Evolutionary conservation across 176 grass and related monocot genomes (phyloP).

Genomic region (Oryza brachyantha): DNA sequence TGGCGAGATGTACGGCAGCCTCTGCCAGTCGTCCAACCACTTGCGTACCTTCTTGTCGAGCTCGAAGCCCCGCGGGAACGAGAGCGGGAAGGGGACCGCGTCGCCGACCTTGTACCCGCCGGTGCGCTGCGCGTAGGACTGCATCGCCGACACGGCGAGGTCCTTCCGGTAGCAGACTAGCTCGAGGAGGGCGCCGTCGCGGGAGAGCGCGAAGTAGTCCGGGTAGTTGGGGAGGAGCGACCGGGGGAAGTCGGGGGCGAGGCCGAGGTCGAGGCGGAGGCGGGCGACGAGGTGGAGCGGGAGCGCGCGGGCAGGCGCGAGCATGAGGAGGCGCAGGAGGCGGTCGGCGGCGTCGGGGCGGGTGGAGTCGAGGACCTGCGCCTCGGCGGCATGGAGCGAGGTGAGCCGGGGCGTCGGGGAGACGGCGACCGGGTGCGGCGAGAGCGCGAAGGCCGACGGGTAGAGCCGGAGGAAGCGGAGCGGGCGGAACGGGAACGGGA

Average conservation of each 20-base stretch:
- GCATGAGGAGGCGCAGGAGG: constrained; percentile 82
- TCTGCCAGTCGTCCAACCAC: constrained; percentile 90
- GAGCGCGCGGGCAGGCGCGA: constrained; percentile 52
- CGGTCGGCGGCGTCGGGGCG: constrained; percentile 59
- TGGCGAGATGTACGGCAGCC: constrained; percentile 74
- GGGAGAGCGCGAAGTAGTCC: constrained; percentile 75
- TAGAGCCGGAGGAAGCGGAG: constrained; percentile 78
- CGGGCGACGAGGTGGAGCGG: constrained; percentile 63
- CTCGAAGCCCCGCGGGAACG: constrained; percentile 61
- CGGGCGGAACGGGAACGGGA: constrained; percentile 69
- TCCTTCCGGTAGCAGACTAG: constrained; percentile 85
- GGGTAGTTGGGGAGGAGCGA: constrained; percentile 72
- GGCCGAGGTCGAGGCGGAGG: constrained; percentile 76
- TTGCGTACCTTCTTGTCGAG: constrained; percentile 83
- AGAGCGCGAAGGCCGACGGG: constrained; percentile 63
- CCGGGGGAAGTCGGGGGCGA: constrained; percentile 59
- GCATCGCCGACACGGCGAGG: constrained; percentile 65
- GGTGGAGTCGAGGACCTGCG: constrained; percentile 33
- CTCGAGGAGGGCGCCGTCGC: constrained; percentile 59
- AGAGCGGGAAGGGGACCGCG: constrained; percentile 63
- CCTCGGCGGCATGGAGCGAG: constrained; percentile 60
- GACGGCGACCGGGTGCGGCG: constrained; percentile 46
- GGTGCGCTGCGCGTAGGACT: constrained; percentile 67
- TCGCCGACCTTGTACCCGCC: constrained; percentile 74
- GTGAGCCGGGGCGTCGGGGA: constrained; percentile 51